Base-by-base conservation (phyloP, 2,329 filamentous ascomycete genomes). In the Cryoendolithus antarcticus region DNA sequence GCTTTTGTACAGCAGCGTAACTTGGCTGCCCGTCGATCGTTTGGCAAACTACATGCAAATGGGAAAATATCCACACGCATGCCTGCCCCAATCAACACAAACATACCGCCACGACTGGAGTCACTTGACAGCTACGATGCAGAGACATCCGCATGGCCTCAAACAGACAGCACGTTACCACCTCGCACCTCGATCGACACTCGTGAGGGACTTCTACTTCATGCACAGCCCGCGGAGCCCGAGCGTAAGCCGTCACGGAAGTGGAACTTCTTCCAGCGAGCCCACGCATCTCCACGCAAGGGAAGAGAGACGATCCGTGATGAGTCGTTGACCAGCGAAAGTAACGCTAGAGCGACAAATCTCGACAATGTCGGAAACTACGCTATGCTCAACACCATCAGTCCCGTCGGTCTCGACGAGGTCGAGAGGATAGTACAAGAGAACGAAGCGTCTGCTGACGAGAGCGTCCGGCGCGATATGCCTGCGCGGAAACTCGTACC, bases 251-350 rank as follows among this genome's bases (percentile, higher is more conserved):
- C 61, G 11, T 49, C 59, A 13, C 59, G 60, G 44, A 67, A 65
- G 55, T 77, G 72, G 72, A 77, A 74, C 47, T 74, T 78, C 46
- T 76, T 78, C 42, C 72, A 76, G 38, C 57, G 66, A 9, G 61
- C 63, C 6, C 64, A 66, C 9, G 58, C 62, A 4, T 53, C 58
- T 8, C 58, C 62, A 27, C 55, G 53, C 60, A 53, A 50, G 13
- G 45, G 45, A 34, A 50, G 50, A 33, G 39, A 43, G 29, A 44
- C 31, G 27, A 52, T 32, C 54, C 55, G 34, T 46, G 44, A 43
- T 52, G 45, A 30, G n/a, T n/a, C n/a, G n/a, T n/a, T n/a, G n/a
- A n/a, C n/a, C n/a, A n/a, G n/a, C n/a, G n/a, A n/a, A n/a, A n/a
- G n/a, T n/a, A n/a, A n/a, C n/a, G n/a, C n/a, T n/a, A n/a, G n/a